These are phyloP conservation scores for Simplicillium sp. DNA, from an alignment of 2,329 filamentous ascomycete genomes.

Conservation along the genomic window DNA sequence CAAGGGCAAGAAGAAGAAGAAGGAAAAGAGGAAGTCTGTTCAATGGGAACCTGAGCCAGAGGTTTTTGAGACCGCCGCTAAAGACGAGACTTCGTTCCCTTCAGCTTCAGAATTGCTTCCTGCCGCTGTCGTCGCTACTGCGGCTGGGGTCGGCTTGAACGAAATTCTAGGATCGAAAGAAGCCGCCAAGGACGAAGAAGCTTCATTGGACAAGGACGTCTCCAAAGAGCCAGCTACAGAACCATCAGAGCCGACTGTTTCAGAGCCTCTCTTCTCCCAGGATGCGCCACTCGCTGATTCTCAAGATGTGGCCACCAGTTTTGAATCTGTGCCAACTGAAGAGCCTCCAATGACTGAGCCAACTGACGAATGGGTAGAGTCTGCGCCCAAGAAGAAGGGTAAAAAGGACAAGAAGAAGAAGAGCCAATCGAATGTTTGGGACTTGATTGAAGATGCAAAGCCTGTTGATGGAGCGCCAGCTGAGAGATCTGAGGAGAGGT, in stretches of 20 bases:
- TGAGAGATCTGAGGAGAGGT: neutral
- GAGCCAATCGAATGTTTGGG: conserved; percentile 4
- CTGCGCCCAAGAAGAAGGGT: conserved; percentile 16
- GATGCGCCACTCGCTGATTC: conserved; percentile 14
- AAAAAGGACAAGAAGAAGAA: conserved; percentile 24
- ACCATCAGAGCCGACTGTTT: conserved; percentile 11
- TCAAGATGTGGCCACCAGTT: conserved; percentile 12
- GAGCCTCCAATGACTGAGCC: conserved; percentile 11
- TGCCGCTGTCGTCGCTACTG: conserved; percentile 4
- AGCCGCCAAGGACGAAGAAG: neutral
- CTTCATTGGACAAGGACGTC: neutral
- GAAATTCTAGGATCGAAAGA: neutral
- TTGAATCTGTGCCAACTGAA: conserved; percentile 14
- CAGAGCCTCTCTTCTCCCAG: conserved; percentile 22
- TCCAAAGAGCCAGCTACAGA: conserved; percentile 3
- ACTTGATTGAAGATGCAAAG: conserved; percentile 5
- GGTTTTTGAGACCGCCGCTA: neutral
- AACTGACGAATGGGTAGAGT: conserved; percentile 9
- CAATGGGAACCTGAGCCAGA: conserved; percentile 9
- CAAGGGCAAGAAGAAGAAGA: conserved; percentile 9
- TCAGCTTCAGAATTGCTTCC: conserved; percentile 12
- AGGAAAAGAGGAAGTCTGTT: conserved; percentile 12
- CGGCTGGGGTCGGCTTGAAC: neutral
- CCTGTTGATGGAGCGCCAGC: neutral
- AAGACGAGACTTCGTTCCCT: conserved; percentile 11